phyloP scores from a whole-genome alignment of 768 basidiomycete genomes.

The Termitomyces sp. region DNA sequence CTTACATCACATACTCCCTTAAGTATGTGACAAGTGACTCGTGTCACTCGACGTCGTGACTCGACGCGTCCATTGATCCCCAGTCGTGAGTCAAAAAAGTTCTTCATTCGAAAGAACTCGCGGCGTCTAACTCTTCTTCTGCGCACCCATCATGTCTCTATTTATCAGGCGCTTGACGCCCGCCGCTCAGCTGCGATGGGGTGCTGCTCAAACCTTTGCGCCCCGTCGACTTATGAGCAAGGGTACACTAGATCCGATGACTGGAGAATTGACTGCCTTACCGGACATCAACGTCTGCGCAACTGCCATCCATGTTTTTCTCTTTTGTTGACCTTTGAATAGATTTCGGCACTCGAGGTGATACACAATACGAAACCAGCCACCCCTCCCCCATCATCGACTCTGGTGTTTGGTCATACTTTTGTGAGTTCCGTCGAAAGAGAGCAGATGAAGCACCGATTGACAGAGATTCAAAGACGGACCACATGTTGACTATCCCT shows the following conservation, averaged over 20 bases:
- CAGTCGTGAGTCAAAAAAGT: neutral
- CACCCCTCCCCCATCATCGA: conserved; percentile 57
- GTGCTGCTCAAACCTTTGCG: conserved; percentile 1
- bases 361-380: conserved; percentile 48
- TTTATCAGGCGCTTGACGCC: conserved; percentile 10
- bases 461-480: conserved; percentile 44
- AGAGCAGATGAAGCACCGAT: conserved; percentile 3
- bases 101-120: neutral
- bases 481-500: conserved; percentile 82
- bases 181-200: conserved; percentile 12
- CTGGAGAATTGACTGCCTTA: conserved; percentile 20
- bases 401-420: conserved; percentile 79
- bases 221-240: conserved; percentile 11
- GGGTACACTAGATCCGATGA: conserved; percentile 12
- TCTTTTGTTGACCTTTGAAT: neutral
- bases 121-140: neutral
- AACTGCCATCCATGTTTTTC: neutral
- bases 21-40: neutral
- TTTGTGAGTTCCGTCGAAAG: conserved; percentile 51
- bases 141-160: conserved; percentile 7
- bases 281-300: conserved; percentile 33
- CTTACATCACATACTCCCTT: too few species aligned
- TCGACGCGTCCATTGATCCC: neutral
- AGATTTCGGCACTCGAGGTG: conserved; percentile 55
- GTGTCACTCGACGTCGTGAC: neutral